Evolutionary conservation across 2,329 filamentous ascomycete genomes (phyloP), one percentile per base, ranked within the genome.

Genomic region (Colletotrichum sp.): DNA sequence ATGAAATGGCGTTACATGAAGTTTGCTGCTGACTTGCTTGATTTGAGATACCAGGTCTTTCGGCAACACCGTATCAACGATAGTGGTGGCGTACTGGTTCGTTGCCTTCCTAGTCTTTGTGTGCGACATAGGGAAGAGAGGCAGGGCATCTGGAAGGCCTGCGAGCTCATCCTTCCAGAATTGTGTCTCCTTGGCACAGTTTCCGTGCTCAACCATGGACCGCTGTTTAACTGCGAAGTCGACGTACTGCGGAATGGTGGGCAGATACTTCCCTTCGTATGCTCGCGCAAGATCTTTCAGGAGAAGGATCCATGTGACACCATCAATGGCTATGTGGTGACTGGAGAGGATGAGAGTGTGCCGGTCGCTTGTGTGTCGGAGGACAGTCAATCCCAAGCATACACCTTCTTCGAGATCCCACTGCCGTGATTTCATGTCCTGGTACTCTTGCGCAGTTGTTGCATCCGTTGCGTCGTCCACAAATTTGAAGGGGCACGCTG

Each of bases 311-410:
- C 84, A 84, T 60, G 87, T 88, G 49, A 86, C 76, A 1, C 86
- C 88, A 76, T 91, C 90, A 83, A 91, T 85, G 39, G 84, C 80
- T 49, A 91, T 90, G 77, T 90, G 89, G 74, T 90, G 89, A 62
- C 83, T 84, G 2, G 81, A 81, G 7, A 91, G 63, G 0, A 91
- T 52, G 5, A 90, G 74, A 77, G 81, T 86, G 73, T 88, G 85
- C 2, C 32, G 32, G 5, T 60, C 10, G 7, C 21, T 12, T 7
- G 49, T 15, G 5, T 67, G 69, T 16, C 69, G 62, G 18, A 72
- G 49, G 18, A 72, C 18, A 4, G 44, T 39, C 7, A 72, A 26
- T 4, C 62, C 69, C 1, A 72, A 26, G n/a, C 30, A 55, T 5
- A 59, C 24, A 1, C 69, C 69, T 44, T 60, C 62, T n/a, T 44